Percentiles rank a stretch among this genome's conserved stretches.
These are phyloP conservation scores for Ogataea pilisensis DNA, from an alignment of 805 yeast species.

Conservation along the genomic window DNA sequence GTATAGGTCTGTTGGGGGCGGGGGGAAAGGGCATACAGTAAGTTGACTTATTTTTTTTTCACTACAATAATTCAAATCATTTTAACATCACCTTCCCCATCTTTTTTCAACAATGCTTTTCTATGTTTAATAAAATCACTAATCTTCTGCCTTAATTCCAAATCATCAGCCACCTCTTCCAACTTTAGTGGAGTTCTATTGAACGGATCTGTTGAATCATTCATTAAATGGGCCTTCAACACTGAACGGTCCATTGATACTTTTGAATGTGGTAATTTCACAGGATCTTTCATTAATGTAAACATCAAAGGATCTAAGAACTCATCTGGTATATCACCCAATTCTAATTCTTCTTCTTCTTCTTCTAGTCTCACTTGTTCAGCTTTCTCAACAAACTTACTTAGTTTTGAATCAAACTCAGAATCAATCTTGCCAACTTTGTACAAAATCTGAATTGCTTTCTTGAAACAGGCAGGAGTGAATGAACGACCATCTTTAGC, in stretches of 20 bases:
- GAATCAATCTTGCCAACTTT: constrained; percentile 49
- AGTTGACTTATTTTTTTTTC: too few relatives aligned
- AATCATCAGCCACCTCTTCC: constrained; percentile 82
- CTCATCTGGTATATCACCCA: constrained; percentile 95
- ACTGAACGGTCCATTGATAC: constrained; percentile 86
- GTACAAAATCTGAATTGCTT: constrained; percentile 65
- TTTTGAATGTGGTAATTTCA: constrained; percentile 82
- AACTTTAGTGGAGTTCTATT: constrained; percentile 86
- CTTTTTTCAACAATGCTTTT: constrained; percentile 24
- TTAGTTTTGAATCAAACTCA: constrained; percentile 47
- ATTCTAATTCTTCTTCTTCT: constrained; percentile 79
- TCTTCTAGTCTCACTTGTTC: constrained; percentile 55
- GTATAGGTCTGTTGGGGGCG: too few relatives aligned
- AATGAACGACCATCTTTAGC: constrained; percentile 93
- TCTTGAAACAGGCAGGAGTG: constrained; percentile 55
- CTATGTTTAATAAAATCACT: constrained; percentile 49
- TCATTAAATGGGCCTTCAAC: constrained; percentile 86
- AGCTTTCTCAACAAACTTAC: constrained; percentile 60
- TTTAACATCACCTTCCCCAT: constrained; percentile 25
- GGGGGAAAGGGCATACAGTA: too few relatives aligned
- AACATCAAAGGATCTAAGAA: constrained; percentile 96
- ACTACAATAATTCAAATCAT: too few relatives aligned
- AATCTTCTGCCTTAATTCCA: constrained; percentile 61
- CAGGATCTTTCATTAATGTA: constrained; percentile 95
- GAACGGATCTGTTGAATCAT: constrained; percentile 96